Percentiles rank a stretch among this genome's conserved stretches.
phyloP scores from a whole-genome alignment of 2,329 filamentous ascomycete genomes.

The Fusarium fujikuroi region DNA sequence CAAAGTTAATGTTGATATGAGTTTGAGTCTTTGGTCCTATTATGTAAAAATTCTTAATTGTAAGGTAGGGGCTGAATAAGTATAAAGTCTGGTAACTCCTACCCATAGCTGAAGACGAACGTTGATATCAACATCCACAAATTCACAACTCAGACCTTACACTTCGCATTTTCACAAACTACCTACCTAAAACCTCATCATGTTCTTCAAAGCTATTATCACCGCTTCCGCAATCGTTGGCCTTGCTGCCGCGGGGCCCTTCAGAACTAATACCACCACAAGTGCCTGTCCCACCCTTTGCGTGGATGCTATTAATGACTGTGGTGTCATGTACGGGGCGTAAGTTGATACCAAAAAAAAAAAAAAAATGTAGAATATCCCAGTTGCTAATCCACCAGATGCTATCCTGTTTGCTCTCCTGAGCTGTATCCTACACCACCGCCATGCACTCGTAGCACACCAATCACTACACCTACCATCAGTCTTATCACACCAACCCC shows the following conservation, averaged over 20 bases:
- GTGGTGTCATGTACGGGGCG: constrained; percentile 44
- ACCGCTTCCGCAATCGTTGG: constrained; percentile 15
- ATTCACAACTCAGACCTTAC: not conserved
- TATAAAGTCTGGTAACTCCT: constrained; percentile 10
- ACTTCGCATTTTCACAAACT: not conserved
- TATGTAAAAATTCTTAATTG: not conserved
- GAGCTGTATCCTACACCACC: constrained; percentile 36
- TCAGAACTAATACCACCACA: not conserved
- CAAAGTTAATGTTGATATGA: not conserved
- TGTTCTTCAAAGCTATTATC: constrained; percentile 22
- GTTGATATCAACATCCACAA: not conserved
- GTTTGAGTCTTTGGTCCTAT: not conserved
- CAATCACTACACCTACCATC: not conserved
- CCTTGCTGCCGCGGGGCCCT: constrained; percentile 15
- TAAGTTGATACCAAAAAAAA: constrained; percentile 11
- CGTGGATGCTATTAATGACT: constrained; percentile 44
- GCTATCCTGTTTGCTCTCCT: constrained; percentile 46
- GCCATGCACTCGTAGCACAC: constrained; percentile 33
- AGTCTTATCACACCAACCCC: not conserved
- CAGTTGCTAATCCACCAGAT: constrained; percentile 36
- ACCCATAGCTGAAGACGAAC: not conserved
- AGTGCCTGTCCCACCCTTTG: constrained; percentile 37
- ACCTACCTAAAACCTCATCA: not conserved
- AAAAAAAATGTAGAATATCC: not conserved
- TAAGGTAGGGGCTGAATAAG: not conserved